Conservation (phyloP, 129 eudicot genomes). For the Tagetes patula region DNA sequence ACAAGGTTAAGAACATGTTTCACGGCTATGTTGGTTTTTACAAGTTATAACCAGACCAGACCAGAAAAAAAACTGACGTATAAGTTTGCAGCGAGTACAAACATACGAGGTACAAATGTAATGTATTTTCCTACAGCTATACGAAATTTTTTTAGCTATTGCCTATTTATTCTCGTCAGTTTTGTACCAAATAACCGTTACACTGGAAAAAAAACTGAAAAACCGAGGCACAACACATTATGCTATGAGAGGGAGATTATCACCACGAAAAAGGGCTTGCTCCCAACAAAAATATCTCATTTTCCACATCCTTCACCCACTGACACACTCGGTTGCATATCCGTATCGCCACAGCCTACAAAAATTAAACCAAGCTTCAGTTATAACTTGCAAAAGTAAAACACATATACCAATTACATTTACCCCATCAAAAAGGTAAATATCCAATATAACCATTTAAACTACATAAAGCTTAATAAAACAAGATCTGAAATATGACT, state of each 20-base stretch:
- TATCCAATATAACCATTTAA: not conserved
- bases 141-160: conserved; percentile 8
- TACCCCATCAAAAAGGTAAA: not conserved
- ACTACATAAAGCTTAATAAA: not conserved
- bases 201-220: not conserved
- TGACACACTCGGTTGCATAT: conserved; percentile 86
- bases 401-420: not conserved
- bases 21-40: not conserved
- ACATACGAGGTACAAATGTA: conserved; percentile 15
- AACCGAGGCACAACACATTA: conserved; percentile 12
- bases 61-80: not conserved
- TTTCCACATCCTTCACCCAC: conserved; percentile 95
- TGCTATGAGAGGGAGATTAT: conserved; percentile 28
- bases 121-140: conserved; percentile 3
- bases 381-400: not conserved
- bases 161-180: conserved; percentile 8
- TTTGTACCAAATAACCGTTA: conserved; percentile 9
- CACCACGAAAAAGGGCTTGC: conserved; percentile 97
- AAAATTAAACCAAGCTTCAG: conserved; percentile 3
- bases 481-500: not conserved
- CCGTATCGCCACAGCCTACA: conserved; percentile 84
- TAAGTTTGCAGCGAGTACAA: not conserved
- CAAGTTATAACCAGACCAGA: not conserved
- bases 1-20: not conserved
- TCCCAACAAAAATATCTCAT: conserved; percentile 87